phyloP scores from a whole-genome alignment of 2,329 filamentous ascomycete species.

The Colletotrichum brevisporum region DNA sequence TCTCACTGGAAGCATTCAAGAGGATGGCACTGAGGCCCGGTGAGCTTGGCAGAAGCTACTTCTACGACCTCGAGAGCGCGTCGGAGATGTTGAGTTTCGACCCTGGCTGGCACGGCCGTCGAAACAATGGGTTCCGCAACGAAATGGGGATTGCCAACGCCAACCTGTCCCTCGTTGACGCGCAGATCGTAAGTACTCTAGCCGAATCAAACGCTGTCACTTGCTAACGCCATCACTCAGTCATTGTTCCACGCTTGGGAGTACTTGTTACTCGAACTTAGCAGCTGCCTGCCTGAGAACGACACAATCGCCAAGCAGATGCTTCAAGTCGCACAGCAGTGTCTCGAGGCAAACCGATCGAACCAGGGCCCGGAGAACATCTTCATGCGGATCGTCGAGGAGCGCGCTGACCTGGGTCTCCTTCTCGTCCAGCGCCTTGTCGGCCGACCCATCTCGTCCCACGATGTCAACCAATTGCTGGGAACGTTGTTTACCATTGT shows the following conservation, averaged over 20 bases:
- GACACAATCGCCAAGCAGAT: conserved; percentile 76
- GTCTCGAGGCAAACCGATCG: conserved; percentile 82
- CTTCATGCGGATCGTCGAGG: conserved; percentile 83
- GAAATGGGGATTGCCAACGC: conserved; percentile 91
- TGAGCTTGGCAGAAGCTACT: conserved; percentile 82
- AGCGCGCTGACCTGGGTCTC: conserved; percentile 84
- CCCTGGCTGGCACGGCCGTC: conserved; percentile 79
- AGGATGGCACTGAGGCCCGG: conserved; percentile 76
- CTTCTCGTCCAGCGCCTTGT: conserved; percentile 86
- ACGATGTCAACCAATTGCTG: conserved; percentile 67
- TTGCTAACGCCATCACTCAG: conserved; percentile 53
- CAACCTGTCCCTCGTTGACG: conserved; percentile 92
- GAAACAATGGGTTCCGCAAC: conserved; percentile 80
- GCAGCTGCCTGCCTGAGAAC: conserved; percentile 70
- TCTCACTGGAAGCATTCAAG: conserved; percentile 84
- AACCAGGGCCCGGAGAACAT: conserved; percentile 82
- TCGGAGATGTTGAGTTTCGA: conserved; percentile 83
- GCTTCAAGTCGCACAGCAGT: conserved; percentile 81
- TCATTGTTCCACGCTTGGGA: conserved; percentile 92
- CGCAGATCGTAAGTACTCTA: conserved; percentile 78
- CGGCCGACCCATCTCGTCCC: conserved; percentile 64
- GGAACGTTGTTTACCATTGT: conserved; percentile 66
- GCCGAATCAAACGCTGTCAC: no score
- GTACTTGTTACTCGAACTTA: conserved; percentile 86
- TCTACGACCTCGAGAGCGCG: conserved; percentile 85